Evolutionary conservation across 805 yeast species (phyloP).

Genomic region (Candida nitratophila): DNA sequence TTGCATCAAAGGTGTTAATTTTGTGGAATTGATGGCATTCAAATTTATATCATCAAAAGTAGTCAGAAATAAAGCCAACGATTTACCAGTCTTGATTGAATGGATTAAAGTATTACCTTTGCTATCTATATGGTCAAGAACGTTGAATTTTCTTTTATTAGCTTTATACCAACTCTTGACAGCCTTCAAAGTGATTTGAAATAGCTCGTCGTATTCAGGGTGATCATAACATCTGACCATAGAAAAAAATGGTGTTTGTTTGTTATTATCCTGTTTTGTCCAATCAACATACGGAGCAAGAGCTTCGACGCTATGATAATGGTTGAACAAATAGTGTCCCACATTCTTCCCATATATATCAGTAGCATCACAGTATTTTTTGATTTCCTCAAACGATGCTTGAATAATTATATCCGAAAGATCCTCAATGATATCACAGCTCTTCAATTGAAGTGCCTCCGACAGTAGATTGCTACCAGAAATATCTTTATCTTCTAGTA

Average conservation of each 20-base stretch:
- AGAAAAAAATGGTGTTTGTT: slow-evolving; percentile 74
- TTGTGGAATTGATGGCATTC: slow-evolving; percentile 52
- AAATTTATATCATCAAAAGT: slow-evolving; percentile 36
- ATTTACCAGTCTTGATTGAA: slow-evolving; percentile 42
- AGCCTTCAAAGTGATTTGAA: slow-evolving; percentile 37
- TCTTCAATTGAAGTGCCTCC: slow-evolving; percentile 53
- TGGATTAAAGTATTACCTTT: slow-evolving; percentile 77
- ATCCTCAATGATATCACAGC: slow-evolving; percentile 36
- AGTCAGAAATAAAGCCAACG: slow-evolving; percentile 34
- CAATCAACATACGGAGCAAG: slow-evolving; percentile 64
- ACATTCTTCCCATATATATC: slow-evolving; percentile 54
- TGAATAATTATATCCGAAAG: slow-evolving; percentile 37
- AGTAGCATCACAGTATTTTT: slow-evolving; percentile 36
- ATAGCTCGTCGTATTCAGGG: slow-evolving; percentile 44
- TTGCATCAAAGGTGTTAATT: slow-evolving; percentile 63
- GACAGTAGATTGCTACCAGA: slow-evolving; percentile 50
- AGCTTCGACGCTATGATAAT: slow-evolving; percentile 38
- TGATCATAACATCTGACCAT: slow-evolving; percentile 79
- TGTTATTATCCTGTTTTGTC: slow-evolving; percentile 54
- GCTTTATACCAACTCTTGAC: slow-evolving; percentile 36
- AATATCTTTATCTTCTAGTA: slow-evolving; percentile 55
- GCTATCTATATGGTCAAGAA: slow-evolving; percentile 60
- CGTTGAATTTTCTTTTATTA: slow-evolving; percentile 29
- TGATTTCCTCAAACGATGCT: slow-evolving; percentile 37
- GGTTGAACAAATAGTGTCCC: slow-evolving; percentile 69